Conservation (phyloP, 306 rosid genomes). For the Lablab purpureus region DNA sequence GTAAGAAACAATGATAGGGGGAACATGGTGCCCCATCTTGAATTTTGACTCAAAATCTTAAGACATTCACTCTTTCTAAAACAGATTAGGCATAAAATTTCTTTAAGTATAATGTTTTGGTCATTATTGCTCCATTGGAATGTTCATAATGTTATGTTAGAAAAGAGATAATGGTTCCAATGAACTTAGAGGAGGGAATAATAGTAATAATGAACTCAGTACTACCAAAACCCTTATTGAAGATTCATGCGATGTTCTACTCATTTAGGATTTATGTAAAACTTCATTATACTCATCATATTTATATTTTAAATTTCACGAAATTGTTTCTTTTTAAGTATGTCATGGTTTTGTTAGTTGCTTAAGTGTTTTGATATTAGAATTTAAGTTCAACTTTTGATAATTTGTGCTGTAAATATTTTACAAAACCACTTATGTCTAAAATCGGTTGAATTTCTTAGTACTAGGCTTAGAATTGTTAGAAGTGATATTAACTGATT, state of each 20-base stretch:
- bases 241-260: not conserved
- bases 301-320: too few relatives aligned
- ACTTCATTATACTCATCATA: too few relatives aligned
- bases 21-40: not conserved
- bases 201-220: not conserved
- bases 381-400: too few relatives aligned
- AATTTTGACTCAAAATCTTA: not conserved
- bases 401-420: too few relatives aligned
- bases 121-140: not conserved
- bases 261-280: not conserved
- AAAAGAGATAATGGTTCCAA: not conserved
- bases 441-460: too few relatives aligned
- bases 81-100: not conserved
- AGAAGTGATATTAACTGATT: too few relatives aligned
- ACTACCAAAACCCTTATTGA: not conserved
- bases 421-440: too few relatives aligned
- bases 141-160: not conserved
- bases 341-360: not conserved
- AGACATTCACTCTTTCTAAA: not conserved
- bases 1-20: not conserved
- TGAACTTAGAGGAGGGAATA: not conserved
- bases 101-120: not conserved
- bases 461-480: too few relatives aligned
- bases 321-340: too few relatives aligned
- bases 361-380: too few relatives aligned